phyloP scores from a whole-genome alignment of 1,284 basidiomycete genomes.

The Mycena sp. region DNA sequence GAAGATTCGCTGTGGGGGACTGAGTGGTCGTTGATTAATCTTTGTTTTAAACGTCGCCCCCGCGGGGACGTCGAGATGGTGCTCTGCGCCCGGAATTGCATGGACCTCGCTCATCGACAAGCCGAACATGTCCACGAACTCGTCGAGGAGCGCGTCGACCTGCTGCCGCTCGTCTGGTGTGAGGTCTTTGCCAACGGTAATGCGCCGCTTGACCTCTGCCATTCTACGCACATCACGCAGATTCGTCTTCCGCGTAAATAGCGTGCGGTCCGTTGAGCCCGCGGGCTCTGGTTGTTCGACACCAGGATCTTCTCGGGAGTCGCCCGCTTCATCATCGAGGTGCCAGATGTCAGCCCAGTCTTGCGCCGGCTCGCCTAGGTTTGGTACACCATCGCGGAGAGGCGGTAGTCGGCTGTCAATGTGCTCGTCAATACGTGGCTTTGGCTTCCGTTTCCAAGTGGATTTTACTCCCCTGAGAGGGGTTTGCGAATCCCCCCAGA shows the following conservation, averaged over 20 bases:
- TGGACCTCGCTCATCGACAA: conserved; percentile 41
- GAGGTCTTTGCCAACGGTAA: conserved; percentile 32
- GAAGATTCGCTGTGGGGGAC: conserved; percentile 38
- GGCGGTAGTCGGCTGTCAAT: conserved; percentile 2
- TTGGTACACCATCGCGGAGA: neutral
- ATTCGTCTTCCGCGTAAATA: conserved; percentile 16
- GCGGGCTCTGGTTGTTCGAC: conserved; percentile 28
- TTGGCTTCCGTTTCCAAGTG: neutral
- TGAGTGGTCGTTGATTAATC: conserved; percentile 37
- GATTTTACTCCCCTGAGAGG: conserved; percentile 3
- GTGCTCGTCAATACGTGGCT: neutral
- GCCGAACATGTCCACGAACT: conserved; percentile 42
- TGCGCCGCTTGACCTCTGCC: conserved; percentile 30
- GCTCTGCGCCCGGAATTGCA: conserved; percentile 28
- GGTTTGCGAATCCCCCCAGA: conserved; percentile 3
- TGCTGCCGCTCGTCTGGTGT: conserved; percentile 25
- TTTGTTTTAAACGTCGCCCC: conserved; percentile 35
- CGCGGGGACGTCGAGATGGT: conserved; percentile 34
- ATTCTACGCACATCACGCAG: conserved; percentile 7
- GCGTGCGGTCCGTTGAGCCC: conserved; percentile 36
- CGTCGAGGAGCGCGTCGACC: conserved; percentile 18
- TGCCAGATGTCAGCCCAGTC: conserved; percentile 19
- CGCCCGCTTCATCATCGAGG: conserved; percentile 21
- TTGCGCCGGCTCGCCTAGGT: conserved; percentile 4
- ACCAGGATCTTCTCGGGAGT: conserved; percentile 1